Evolutionary conservation across 169 alveolate genomes (phyloP), one percentile per base, ranked within the genome.

Genomic region (Cryptosporidium muris): DNA sequence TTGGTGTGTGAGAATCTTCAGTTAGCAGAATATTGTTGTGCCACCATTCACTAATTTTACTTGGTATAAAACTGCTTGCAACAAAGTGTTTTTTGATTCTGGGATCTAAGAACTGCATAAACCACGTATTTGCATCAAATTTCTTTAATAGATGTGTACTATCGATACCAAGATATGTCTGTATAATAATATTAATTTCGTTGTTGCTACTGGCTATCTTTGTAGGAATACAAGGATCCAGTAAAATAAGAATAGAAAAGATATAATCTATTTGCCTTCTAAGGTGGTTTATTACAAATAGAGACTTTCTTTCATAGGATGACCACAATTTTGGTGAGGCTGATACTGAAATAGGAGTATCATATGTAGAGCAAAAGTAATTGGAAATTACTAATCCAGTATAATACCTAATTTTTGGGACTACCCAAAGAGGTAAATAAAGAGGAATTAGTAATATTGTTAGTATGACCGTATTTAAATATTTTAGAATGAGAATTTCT

Each of bases 1-100:
- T 25, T 25, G 25, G 25, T 25, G 0, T 25, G 25, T 25, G 25
- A 25, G 25, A 42, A 45, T 47, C 60, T 38, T 62, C 67, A 8
- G 85, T 58, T 8, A 74, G 62, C n/a, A 74, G 34, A 74, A 74
- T 42, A 54, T 74, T 74, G 48, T 47, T 36, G 43, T 62, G 48
- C 85, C 85, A 74, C 85, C 85, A 74, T 34, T 58, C 48, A 74
- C 60, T 58, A 3, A 74, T 43, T 12, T 68, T 62, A 58, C 66
- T 74, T 45, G 74, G 74, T n/a, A 74, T 58, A 12, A 45, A 37
- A 25, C 42, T 58, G 0, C 47, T 74, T 14, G 42, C 60, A 58
- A 11, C 74, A 9, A 45, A 42, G n/a, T 45, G 54, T 1, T 14
- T 2, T 0, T 40, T 64, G 16, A 58, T 25, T 1, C 36, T 16